Evolutionary conservation across 768 basidiomycete species (phyloP), one percentile per base, ranked within the genome.

Genomic region (Amanita rimosa): DNA sequence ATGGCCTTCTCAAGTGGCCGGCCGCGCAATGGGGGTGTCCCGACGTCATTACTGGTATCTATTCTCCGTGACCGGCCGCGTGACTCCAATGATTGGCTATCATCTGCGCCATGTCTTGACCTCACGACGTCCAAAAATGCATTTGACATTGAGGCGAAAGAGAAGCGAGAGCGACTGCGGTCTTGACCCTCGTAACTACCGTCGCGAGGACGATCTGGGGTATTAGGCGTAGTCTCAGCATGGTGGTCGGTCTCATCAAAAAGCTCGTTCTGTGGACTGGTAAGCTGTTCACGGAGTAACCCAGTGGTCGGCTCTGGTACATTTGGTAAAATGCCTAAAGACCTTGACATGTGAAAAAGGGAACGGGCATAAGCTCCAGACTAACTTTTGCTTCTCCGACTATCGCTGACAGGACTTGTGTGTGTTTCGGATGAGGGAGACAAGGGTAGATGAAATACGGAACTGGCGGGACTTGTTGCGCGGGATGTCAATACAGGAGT

Each of bases 121-220:
- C 76, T 69, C 29, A 81, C 69, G 8, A 63, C 76, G 42, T 73
- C 75, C 57, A 64, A 62, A 17, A 80, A 55, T 19, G 65, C 67
- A 48, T 68, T 74, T 1, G 78, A 73, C 24, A 81, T 70, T 6
- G 69, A 70, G 10, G 74, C 67, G 6, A 84, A 61, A 40, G 69
- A 76, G 57, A 81, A 81, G 4, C 74, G 71, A 16, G 75, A 71
- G 1, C 52, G 54, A 43, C 51, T 55, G 29, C 70, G 52, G 62
- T 58, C 50, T 44, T 64, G 61, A 8, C 62, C 49, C 4, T 58
- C 57, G 16, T 37, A 49, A 11, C 56, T 57, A 27, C 26, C 53
- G 7, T 55, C 53, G 33, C 53, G 54, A 26, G 51, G 60, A 10
- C 13, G 33, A 16, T 21, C 17, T 1, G 46, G 53, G 35, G 46